Evolutionary conservation across 371 early-diverging fungal genomes (phyloP).

Genomic region (Fennellomyces sp.): DNA sequence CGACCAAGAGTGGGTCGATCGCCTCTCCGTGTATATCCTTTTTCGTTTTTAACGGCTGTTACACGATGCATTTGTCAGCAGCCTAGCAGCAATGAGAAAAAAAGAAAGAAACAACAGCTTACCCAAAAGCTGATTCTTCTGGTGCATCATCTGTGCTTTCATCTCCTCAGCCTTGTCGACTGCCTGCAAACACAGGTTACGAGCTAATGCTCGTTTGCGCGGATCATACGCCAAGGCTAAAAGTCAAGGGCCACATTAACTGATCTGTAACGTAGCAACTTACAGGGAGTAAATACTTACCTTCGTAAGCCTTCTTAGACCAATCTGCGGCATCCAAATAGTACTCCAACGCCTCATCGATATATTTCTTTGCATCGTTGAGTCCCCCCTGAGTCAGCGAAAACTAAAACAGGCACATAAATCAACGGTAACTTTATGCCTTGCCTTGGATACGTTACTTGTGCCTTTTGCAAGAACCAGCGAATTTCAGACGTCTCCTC

Average conservation of each 20-base stretch:
- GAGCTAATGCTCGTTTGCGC: constrained; percentile 5
- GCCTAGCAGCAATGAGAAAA: not conserved
- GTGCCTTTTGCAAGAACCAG: constrained; percentile 29
- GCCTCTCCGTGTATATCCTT: constrained; percentile 1
- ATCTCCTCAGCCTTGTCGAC: constrained; percentile 41
- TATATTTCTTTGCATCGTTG: constrained; percentile 41
- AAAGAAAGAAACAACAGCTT: not conserved
- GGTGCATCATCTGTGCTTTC: constrained; percentile 27
- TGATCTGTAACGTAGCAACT: too few species aligned
- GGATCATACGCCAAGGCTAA: constrained; percentile 12
- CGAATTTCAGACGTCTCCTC: constrained; percentile 23
- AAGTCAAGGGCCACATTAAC: not conserved
- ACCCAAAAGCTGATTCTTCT: constrained; percentile 22
- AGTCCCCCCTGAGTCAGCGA: constrained; percentile 41
- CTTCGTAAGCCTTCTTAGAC: constrained; percentile 42
- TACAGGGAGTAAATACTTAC: too few species aligned
- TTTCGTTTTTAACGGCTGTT: constrained; percentile 21
- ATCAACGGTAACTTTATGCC: not conserved
- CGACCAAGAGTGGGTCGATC: constrained; percentile 10
- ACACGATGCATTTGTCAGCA: too few species aligned
- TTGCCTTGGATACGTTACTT: constrained; percentile 22
- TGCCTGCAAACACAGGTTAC: constrained; percentile 33
- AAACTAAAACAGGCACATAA: constrained; percentile 3
- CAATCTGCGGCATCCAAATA: constrained; percentile 50
- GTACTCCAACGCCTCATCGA: constrained; percentile 46